These are phyloP conservation scores for Actinomucor elegans DNA, from an alignment of 371 early-diverging fungal genomes.

Conservation along the genomic window DNA sequence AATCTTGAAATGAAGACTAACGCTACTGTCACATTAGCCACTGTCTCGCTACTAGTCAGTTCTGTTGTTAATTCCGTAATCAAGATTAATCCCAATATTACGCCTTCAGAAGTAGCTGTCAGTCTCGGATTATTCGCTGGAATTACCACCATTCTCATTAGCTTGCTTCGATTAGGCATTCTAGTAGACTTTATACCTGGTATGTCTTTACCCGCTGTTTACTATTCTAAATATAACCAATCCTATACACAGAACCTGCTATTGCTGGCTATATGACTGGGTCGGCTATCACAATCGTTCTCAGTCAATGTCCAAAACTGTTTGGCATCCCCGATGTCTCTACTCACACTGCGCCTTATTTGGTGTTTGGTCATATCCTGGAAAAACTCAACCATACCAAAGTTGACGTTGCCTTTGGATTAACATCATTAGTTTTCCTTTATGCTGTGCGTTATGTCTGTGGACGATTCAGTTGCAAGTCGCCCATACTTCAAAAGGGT, in stretches of 20 bases:
- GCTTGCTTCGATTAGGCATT: constrained; percentile 75
- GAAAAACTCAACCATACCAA: constrained; percentile 31
- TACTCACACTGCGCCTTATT: constrained; percentile 55
- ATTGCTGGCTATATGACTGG: constrained; percentile 78
- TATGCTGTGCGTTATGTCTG: constrained; percentile 35
- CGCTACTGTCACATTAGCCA: too few relatives aligned
- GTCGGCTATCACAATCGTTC: constrained; percentile 70
- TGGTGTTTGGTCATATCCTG: constrained; percentile 51
- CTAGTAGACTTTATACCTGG: constrained; percentile 85
- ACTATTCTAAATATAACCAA: too few relatives aligned
- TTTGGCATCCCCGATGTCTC: constrained; percentile 66
- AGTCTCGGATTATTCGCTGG: constrained; percentile 59
- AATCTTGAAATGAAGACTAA: too few relatives aligned
- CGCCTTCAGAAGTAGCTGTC: constrained; percentile 50
- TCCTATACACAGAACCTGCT: constrained; percentile 38
- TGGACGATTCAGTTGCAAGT: constrained; percentile 28
- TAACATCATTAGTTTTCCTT: constrained; percentile 38
- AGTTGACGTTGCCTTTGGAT: constrained; percentile 52
- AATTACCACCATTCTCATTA: constrained; percentile 58
- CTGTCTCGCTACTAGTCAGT: constrained; percentile 74
- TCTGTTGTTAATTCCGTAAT: constrained; percentile 53
- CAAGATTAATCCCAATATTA: constrained; percentile 17
- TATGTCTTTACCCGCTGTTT: too few relatives aligned
- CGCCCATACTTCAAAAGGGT: constrained; percentile 21
- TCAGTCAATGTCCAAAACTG: constrained; percentile 70